Evolutionary conservation across 768 basidiomycete genomes (phyloP), one percentile per base, ranked within the genome.

Genomic region (Steccherinum ochraceum): DNA sequence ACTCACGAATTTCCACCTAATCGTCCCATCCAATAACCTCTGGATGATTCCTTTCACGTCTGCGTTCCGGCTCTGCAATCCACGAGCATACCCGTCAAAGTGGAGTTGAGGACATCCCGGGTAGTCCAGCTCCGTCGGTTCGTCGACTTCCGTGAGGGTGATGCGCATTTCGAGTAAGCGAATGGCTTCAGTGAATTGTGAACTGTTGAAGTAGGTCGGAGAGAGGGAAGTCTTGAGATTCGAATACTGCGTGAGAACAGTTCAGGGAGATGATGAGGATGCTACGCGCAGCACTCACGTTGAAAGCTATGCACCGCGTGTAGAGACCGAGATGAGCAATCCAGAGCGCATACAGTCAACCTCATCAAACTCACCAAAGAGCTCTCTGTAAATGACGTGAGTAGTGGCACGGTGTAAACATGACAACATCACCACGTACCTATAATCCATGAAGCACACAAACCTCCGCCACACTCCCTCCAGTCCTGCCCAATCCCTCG

Each of bases 381-480:
- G 55, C 59, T 78, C 71, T 21, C 73, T 73, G 51, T n/a, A 41
- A 20, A n/a, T 7, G 7, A 35, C 16, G 16, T 35, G 16, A 16
- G 7, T 16, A 35, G 30, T 35, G 30, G 16, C 30, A 35, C 16
- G 16, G 19, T 12, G 16, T 25, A n/a, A 27, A n/a, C 23, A 24
- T 12, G 30, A 25, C 13, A 23, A 42, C 41, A 16, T 53, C 40
- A 48, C 26, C 24, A 55, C 64, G 25, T 51, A 84, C 84, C 82
- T 74, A 64, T 87, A 86, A 68, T 89, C 87, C 83, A 88, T 82
- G 58, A 86, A 89, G 53, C 79, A 86, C 18, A 89, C 79, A 53
- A 82, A 80, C 64, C 87, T 70, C 55, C 77, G 71, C 87, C 87
- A 90, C n/a, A 72, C 76, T 5, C 86, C 86, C 64, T 83, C 79